These are phyloP conservation scores for Karstenula rhodostoma DNA, from an alignment of 2,329 filamentous ascomycete genomes.

Conservation along the genomic window DNA sequence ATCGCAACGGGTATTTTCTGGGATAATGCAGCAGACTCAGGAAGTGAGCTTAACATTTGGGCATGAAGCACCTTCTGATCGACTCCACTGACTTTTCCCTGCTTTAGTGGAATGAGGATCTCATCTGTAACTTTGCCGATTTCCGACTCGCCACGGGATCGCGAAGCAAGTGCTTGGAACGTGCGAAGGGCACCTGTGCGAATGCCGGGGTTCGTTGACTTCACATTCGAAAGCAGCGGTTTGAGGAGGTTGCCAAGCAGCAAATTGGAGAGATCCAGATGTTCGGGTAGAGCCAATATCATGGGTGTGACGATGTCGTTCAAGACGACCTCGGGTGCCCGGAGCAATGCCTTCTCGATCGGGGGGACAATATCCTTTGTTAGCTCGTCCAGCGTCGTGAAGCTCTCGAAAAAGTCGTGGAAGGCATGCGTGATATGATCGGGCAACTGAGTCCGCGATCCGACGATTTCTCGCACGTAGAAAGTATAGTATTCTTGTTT, in stretches of 20 bases:
- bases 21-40: conserved; percentile 66
- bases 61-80: conserved; percentile 87
- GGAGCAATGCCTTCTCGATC: conserved; percentile 86
- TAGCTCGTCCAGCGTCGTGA: conserved; percentile 77
- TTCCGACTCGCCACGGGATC: conserved; percentile 65
- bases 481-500: conserved; percentile 82
- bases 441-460: conserved; percentile 76
- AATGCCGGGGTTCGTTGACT: conserved; percentile 83
- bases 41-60: conserved; percentile 72
- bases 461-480: conserved; percentile 84
- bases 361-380: conserved; percentile 78
- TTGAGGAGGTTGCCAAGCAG: conserved; percentile 79
- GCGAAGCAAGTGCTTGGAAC: conserved; percentile 73
- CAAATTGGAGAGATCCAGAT: conserved; percentile 79
- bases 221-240: conserved; percentile 86
- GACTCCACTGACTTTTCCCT: conserved; percentile 81
- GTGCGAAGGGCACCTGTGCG: conserved; percentile 77
- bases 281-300: conserved; percentile 71
- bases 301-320: conserved; percentile 79
- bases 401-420: conserved; percentile 81
- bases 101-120: conserved; percentile 79
- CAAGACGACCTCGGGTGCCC: conserved; percentile 89
- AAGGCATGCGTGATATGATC: conserved; percentile 76
- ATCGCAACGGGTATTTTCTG: conserved; percentile 73
- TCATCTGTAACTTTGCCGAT: conserved; percentile 78